Evolutionary conservation across 192 early-diverging fungal species (phyloP), one percentile per base, ranked within the genome.

Genomic region (Umbelopsis isabellina): DNA sequence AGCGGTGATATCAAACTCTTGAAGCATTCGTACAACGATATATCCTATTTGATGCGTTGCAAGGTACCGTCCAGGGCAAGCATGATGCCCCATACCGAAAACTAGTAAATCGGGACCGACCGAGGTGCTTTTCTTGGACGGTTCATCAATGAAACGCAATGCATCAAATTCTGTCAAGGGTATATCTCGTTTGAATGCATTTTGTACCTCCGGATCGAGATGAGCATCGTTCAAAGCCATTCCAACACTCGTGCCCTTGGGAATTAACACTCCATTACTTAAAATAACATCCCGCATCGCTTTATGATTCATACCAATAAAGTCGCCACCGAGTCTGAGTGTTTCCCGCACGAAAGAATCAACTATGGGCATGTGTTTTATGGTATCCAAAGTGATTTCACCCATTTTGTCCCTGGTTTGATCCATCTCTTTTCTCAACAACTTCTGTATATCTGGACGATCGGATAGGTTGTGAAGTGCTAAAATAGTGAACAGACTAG

Each of bases 1-100:
- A 35, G 55, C 12, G 30, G 27, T 4, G 11, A 61, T 61, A 0
- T 61, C 55, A 30, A 27, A 61, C 4, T 61, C 13, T 27, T 35
- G 27, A 37, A 61, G 27, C 11, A 61, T 27, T 25, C 25, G 21
- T 15, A 55, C 51, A 27, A 77, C 15, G 18, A 73, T 20, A 58
- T 72, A 69, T 27, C 72, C 68, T 10, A 77, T 72, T 44, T 72
- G 71, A 41, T 72, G 67, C 7, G 27, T 49, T 25, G 75, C 75
- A 68, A 77, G 68, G 20, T 65, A 72, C 20, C 76, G 49, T 30
- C 76, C 76, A 44, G 76, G 76, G 37, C 76, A 78, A 49, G 76
- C 76, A 70, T 78, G 76, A 8, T 58, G 47, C 35, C 76, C 76
- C 18, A 78, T 21, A 30, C 76, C 76, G 70, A 78, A 78, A 0